Conservation (phyloP, 2,329 filamentous ascomycete species). For the Hirsutella minnesotensis region DNA sequence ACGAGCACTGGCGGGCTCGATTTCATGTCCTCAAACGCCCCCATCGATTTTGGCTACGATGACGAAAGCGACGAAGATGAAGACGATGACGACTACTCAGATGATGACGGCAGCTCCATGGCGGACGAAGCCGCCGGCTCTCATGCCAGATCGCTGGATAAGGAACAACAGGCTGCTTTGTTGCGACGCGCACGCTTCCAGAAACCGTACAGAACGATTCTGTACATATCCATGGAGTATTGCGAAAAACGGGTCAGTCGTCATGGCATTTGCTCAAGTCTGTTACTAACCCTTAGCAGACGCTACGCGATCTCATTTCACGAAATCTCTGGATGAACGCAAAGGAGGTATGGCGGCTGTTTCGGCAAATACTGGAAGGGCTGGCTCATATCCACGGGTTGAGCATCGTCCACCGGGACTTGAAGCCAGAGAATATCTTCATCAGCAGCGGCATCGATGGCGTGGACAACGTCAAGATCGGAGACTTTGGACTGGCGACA, state of each 20-base stretch:
- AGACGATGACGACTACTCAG: constrained; percentile 32
- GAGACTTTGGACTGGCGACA: constrained; percentile 90
- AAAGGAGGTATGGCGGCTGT: constrained; percentile 77
- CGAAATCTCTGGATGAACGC: constrained; percentile 61
- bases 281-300: constrained; percentile 26
- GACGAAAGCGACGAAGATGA: constrained; percentile 34
- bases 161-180: constrained; percentile 16
- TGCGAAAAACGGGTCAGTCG: constrained; percentile 70
- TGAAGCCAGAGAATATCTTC: constrained; percentile 97
- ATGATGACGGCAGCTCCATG: constrained; percentile 29
- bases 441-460: constrained; percentile 59
- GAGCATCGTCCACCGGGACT: constrained; percentile 87
- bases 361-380: constrained; percentile 84
- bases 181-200: constrained; percentile 26
- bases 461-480: constrained; percentile 83
- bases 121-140: constrained; percentile 17
- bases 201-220: constrained; percentile 53
- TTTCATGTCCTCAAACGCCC: constrained; percentile 80
- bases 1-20: constrained; percentile 74
- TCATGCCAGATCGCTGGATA: constrained; percentile 16
- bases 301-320: constrained; percentile 76
- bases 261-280: not conserved
- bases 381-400: constrained; percentile 80
- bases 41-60: constrained; percentile 62
- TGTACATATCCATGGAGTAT: constrained; percentile 99